Conservation (phyloP, 2,329 filamentous ascomycete genomes). For the Phialophora macrospora region DNA sequence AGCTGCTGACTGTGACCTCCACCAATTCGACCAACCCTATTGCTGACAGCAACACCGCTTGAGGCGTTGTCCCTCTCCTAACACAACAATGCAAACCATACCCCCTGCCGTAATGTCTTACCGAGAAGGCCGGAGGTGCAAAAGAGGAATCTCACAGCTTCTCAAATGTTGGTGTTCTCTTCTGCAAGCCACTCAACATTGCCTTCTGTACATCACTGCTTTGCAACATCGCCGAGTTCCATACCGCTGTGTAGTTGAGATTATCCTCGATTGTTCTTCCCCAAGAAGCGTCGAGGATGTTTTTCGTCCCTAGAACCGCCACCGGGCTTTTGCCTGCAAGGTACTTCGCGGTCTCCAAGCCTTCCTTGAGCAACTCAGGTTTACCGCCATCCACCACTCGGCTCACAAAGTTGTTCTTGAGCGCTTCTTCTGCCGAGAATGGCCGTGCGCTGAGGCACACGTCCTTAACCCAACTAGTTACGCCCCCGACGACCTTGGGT, state of each 20-base stretch:
- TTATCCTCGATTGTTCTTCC: conserved; percentile 79
- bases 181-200: conserved; percentile 75
- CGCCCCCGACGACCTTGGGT: conserved; percentile 52
- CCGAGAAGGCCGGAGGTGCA: neutral
- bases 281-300: conserved; percentile 78
- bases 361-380: conserved; percentile 65
- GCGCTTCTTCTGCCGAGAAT: conserved; percentile 53
- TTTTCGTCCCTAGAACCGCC: conserved; percentile 85
- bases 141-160: conserved; percentile 65
- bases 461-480: conserved; percentile 56
- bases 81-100: neutral
- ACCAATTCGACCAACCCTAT: conserved; percentile 10
- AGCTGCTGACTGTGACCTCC: conserved; percentile 12
- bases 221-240: conserved; percentile 86
- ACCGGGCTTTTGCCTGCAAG: conserved; percentile 85
- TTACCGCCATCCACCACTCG: conserved; percentile 55
- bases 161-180: conserved; percentile 78
- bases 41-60: neutral
- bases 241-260: conserved; percentile 82
- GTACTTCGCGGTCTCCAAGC: conserved; percentile 64
- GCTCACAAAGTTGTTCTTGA: conserved; percentile 52
- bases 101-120: neutral
- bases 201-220: conserved; percentile 76
- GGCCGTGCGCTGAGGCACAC: conserved; percentile 51
- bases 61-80: neutral